phyloP scores from a whole-genome alignment of 2,329 filamentous ascomycete genomes.

The Alternaria atra region DNA sequence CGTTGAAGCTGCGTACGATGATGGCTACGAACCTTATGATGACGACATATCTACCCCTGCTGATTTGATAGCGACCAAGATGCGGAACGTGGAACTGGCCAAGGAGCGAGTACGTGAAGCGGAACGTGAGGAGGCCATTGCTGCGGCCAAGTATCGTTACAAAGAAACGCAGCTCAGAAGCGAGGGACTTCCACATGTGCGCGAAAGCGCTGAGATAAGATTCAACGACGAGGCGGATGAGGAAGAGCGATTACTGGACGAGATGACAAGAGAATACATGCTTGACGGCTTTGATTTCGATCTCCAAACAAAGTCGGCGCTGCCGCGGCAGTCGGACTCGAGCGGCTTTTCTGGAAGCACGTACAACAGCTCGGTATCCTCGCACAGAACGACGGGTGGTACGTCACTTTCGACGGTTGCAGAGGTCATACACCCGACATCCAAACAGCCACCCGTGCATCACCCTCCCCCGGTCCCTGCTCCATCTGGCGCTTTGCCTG shows the following conservation, averaged over 20 bases:
- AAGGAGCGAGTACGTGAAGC: slow-evolving; percentile 78
- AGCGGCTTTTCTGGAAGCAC: slow-evolving; percentile 80
- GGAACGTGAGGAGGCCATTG: slow-evolving; percentile 72
- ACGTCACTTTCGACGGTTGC: slow-evolving; percentile 76
- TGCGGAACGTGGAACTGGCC: slow-evolving; percentile 74
- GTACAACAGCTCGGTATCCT: slow-evolving; percentile 81
- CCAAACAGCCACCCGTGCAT: slow-evolving; percentile 44
- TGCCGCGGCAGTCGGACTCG: slow-evolving; percentile 82
- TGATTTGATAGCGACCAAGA: slow-evolving; percentile 46
- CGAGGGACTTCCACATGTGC: slow-evolving; percentile 55
- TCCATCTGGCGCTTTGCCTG: slow-evolving; percentile 43
- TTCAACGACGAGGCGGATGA: slow-evolving; percentile 56
- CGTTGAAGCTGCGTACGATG: slow-evolving; percentile 94
- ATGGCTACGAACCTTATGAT: slow-evolving; percentile 79
- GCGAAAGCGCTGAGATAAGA: slow-evolving; percentile 48
- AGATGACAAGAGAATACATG: slow-evolving; percentile 84
- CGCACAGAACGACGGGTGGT: slow-evolving; percentile 73
- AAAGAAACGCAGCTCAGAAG: slow-evolving; percentile 55
- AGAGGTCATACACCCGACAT: slow-evolving; percentile 63
- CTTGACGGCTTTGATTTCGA: slow-evolving; percentile 85
- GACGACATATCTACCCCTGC: slow-evolving; percentile 45
- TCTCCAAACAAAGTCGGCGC: slow-evolving; percentile 70
- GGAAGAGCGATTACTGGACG: slow-evolving; percentile 71
- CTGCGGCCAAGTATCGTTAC: slow-evolving; percentile 68
- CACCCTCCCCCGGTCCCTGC: slow-evolving; percentile 41